These are phyloP conservation scores for Pythium brachiatum DNA, from an alignment of 352 stramenopile species.

Conservation along the genomic window DNA sequence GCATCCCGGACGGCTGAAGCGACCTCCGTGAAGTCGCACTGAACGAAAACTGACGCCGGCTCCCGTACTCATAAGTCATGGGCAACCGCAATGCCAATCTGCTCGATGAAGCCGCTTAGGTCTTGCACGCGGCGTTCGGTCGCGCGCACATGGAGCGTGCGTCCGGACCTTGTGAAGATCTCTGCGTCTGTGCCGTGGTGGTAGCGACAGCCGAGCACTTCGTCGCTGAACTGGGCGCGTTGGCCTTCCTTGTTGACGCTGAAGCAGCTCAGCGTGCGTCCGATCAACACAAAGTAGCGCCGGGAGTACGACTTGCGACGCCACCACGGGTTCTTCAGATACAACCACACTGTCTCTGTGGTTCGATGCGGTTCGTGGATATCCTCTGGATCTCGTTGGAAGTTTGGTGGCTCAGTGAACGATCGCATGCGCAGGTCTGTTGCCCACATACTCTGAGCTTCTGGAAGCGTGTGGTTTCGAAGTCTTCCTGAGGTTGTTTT, in stretches of 20 bases:
- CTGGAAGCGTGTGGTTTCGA: neutral
- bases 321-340: conserved; percentile 43
- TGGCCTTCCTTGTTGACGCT: conserved; percentile 51
- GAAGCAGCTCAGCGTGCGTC: conserved; percentile 45
- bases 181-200: conserved; percentile 8
- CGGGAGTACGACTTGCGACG: conserved; percentile 16
- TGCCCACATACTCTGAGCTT: neutral
- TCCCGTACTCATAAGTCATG: neutral
- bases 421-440: neutral
- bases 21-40: no score
- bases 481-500: conserved; percentile 23
- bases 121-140: neutral
- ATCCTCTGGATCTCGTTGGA: neutral
- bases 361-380: neutral
- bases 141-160: neutral
- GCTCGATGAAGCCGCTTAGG: neutral
- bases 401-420: neutral
- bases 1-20: no score
- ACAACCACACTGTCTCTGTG: conserved; percentile 30
- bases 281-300: conserved; percentile 38
- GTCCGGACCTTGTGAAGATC: neutral
- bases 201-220: conserved; percentile 27
- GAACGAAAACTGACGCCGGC: no score
- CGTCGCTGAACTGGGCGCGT: conserved; percentile 27
- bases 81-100: neutral